Percentiles rank a stretch among this genome's conserved stretches.
These are phyloP conservation scores for Boletus smithii DNA, from an alignment of 1,284 basidiomycete genomes.

Conservation along the genomic window DNA sequence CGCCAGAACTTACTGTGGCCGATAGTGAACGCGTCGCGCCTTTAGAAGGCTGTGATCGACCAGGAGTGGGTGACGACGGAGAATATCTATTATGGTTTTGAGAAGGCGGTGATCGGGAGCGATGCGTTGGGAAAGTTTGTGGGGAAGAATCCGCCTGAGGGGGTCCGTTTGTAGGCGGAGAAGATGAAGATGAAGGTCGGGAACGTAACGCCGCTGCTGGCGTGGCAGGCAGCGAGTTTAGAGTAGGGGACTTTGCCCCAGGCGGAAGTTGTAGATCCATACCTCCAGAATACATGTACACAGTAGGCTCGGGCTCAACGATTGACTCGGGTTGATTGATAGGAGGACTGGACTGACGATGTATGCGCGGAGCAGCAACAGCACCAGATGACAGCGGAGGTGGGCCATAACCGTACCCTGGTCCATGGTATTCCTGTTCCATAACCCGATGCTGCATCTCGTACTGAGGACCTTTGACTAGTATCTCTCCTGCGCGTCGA, in stretches of 20 bases:
- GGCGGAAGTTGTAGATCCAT: constrained; percentile 22
- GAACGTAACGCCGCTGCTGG: constrained; percentile 13
- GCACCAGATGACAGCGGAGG: constrained; percentile 23
- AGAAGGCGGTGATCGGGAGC: constrained; percentile 39
- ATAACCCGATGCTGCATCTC: constrained; percentile 91
- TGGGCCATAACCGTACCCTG: constrained; percentile 36
- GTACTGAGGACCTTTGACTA: constrained; percentile 85
- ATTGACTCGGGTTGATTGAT: constrained; percentile 23
- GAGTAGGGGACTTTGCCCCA: constrained; percentile 13
- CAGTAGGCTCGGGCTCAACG: constrained; percentile 24
- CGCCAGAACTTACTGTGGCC: constrained; percentile 51
- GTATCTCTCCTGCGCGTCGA: constrained; percentile 77
- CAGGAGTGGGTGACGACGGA: constrained; percentile 24
- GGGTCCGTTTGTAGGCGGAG: constrained; percentile 32
- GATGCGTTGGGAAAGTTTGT: constrained; percentile 20
- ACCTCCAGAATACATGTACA: constrained; percentile 21
- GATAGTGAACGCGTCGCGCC: constrained; percentile 61
- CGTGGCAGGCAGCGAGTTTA: constrained; percentile 15
- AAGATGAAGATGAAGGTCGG: constrained; percentile 19
- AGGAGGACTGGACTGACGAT: constrained; percentile 31
- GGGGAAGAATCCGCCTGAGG: constrained; percentile 12
- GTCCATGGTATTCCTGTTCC: constrained; percentile 71
- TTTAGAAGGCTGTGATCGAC: constrained; percentile 35
- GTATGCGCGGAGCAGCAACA: constrained; percentile 31
- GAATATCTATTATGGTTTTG: constrained; percentile 40